These are phyloP conservation scores for Dothistroma pini DNA, from an alignment of 2,329 filamentous ascomycete genomes.

Conservation along the genomic window DNA sequence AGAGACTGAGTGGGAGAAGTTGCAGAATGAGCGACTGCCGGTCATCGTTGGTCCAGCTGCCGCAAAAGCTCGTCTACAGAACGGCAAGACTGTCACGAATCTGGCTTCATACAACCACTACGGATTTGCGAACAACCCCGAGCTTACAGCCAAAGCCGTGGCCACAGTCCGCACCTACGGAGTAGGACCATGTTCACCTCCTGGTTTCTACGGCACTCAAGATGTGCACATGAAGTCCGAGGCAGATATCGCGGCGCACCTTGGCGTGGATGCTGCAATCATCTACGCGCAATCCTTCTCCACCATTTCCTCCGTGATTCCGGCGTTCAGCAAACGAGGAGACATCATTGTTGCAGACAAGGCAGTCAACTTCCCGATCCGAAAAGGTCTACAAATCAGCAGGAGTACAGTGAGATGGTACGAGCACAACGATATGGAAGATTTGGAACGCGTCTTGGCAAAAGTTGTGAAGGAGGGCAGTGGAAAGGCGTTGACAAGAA, in stretches of 20 bases:
- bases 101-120: slow-evolving; percentile 96
- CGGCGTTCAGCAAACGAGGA: slow-evolving; percentile 92
- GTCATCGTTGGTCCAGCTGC: slow-evolving; percentile 87
- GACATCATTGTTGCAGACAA: slow-evolving; percentile 96
- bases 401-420: slow-evolving; percentile 91
- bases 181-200: slow-evolving; percentile 92
- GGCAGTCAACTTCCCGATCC: slow-evolving; percentile 87
- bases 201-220: slow-evolving; percentile 97
- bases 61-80: slow-evolving; percentile 74
- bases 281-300: slow-evolving; percentile 96
- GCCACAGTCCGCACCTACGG: slow-evolving; percentile 92
- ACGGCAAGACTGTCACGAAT: slow-evolving; percentile 83
- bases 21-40: slow-evolving; percentile 78
- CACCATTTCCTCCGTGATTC: slow-evolving; percentile 95
- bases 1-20: slow-evolving; percentile 69
- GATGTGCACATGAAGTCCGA: slow-evolving; percentile 98
- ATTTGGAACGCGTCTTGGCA: slow-evolving; percentile 79
- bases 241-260: slow-evolving; percentile 82
- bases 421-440: slow-evolving; percentile 93
- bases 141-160: slow-evolving; percentile 91
- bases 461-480: slow-evolving; percentile 85
- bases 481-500: slow-evolving; percentile 80
- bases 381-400: slow-evolving; percentile 90
- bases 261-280: slow-evolving; percentile 85
- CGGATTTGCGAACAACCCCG: slow-evolving; percentile 91